These are phyloP conservation scores for Bathelium albidoporum DNA, from an alignment of 495 filamentous ascomycete species.

Conservation along the genomic window DNA sequence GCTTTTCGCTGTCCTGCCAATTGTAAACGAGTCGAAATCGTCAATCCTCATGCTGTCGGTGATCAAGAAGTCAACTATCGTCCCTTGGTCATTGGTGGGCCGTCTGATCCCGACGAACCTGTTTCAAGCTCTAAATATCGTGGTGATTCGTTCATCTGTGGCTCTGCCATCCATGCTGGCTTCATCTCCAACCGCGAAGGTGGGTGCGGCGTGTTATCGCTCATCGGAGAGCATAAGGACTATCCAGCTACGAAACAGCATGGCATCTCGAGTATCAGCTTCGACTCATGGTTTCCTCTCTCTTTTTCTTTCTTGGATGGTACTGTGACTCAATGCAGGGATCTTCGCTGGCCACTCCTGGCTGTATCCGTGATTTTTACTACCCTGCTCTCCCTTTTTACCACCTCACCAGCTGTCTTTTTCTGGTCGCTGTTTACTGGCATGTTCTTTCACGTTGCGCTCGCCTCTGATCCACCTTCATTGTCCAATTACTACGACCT, in stretches of 20 bases:
- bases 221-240: conserved; percentile 28
- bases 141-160: conserved; percentile 36
- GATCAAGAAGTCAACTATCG: conserved; percentile 32
- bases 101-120: conserved; percentile 21
- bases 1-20: conserved; percentile 36
- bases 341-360: conserved; percentile 35
- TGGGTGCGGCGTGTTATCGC: conserved; percentile 32
- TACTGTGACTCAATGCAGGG: conserved; percentile 28
- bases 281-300: conserved; percentile 34
- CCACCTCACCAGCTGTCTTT: conserved; percentile 33
- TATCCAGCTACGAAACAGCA: conserved; percentile 26
- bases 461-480: conserved; percentile 34
- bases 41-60: conserved; percentile 34
- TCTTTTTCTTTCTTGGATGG: conserved; percentile 33
- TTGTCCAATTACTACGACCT: conserved; percentile 35
- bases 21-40: conserved; percentile 26
- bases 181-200: conserved; percentile 30
- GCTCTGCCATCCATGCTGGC: conserved; percentile 33
- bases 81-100: conserved; percentile 33
- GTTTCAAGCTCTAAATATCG: conserved; percentile 26
- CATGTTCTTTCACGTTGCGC: conserved; percentile 35
- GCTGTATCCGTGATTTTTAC: conserved; percentile 31
- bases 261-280: conserved; percentile 27
- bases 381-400: conserved; percentile 31
- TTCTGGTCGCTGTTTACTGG: conserved; percentile 30